Evolutionary conservation across 306 rosid genomes (phyloP), one percentile per base, ranked within the genome.

Genomic region (Senna tora): DNA sequence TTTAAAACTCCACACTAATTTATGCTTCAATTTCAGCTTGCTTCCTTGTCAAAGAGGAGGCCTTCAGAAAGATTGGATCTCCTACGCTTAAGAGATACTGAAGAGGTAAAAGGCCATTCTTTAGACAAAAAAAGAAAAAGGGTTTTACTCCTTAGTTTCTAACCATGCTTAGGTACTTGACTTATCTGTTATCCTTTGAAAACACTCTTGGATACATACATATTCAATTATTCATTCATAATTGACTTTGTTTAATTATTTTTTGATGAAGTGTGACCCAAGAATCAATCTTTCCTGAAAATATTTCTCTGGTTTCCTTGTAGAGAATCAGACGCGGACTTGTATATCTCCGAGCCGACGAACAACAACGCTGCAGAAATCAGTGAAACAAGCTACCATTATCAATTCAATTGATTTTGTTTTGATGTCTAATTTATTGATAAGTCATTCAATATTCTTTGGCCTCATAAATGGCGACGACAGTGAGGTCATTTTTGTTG

Each of bases 51-150:
- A 65, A 91, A 87, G 71, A 81, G 86, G 57, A 88, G 89, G 79
- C 99, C 99, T 61, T 54, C 81, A 1, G 99, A 94, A 79, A 86
- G 85, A 84, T 78, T 94, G 80, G 99, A 94, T 15, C 90, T 94
- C 55, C 83, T 94, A 49, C 84, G 89, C 73, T 66, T 86, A 46
- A 84, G 81, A 81, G 95, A 91, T 71, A 88, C 99, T 25, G 77
- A 52, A 22, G 99, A 94, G 99, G 99, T 94, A 88, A 22, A 11
- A 4, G 38, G 9, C 71, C 74, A 19, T 71, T 74, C 38, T 16
- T 30, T 52, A 47, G 16, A 69, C 3, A 30, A 56, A 56, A 0
- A 15, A 33, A 3, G 6, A 6, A 2, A 33, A 33, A 33, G 6
- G 38, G 6, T 2, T 25, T 25, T 25, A 25, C 30, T 25, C 30